A percentile compares a stretch with the other conserved stretches of the same genome.
Conservation (phyloP, 163 green algal species). For the Scenedesmus sp. region DNA sequence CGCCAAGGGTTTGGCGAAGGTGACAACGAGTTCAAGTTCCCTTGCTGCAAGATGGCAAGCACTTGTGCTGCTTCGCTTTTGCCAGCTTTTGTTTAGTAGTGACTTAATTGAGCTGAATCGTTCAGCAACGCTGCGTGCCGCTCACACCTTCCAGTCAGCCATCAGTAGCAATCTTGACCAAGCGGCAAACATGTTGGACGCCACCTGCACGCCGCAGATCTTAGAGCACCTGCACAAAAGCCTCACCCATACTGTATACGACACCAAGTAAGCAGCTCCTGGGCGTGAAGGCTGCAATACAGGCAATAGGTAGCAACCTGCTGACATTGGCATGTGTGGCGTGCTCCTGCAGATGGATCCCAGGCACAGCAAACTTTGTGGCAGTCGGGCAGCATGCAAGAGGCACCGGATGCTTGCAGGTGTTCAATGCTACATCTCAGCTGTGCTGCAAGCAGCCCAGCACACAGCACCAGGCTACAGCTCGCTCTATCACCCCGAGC, state of each 20-base stretch:
- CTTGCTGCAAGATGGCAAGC: not conserved
- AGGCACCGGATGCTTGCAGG: conserved; percentile 85
- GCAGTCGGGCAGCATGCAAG: conserved; percentile 79
- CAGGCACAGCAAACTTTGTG: conserved; percentile 85
- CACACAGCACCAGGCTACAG: not conserved
- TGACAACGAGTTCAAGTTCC: not conserved
- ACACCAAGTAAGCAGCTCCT: conserved; percentile 71
- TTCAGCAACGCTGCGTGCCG: not conserved
- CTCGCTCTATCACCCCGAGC: not conserved
- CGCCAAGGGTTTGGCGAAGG: conserved; percentile 2
- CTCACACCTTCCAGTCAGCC: not conserved
- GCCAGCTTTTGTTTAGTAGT: not conserved
- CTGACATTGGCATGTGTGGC: not conserved
- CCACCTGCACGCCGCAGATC: conserved; percentile 79
- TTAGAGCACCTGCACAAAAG: conserved; percentile 86
- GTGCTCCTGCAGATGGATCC: conserved; percentile 84
- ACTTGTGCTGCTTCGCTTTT: too few relatives aligned
- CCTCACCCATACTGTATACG: conserved; percentile 85
- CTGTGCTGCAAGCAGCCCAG: not conserved
- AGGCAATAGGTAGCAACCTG: not conserved
- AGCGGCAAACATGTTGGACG: conserved; percentile 65
- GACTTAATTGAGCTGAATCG: not conserved
- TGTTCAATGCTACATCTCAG: conserved; percentile 17
- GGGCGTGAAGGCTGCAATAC: not conserved
- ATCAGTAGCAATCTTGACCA: conserved; percentile 8